Conservation (phyloP, 257 asterid genomes). For the Solanum sitiens region DNA sequence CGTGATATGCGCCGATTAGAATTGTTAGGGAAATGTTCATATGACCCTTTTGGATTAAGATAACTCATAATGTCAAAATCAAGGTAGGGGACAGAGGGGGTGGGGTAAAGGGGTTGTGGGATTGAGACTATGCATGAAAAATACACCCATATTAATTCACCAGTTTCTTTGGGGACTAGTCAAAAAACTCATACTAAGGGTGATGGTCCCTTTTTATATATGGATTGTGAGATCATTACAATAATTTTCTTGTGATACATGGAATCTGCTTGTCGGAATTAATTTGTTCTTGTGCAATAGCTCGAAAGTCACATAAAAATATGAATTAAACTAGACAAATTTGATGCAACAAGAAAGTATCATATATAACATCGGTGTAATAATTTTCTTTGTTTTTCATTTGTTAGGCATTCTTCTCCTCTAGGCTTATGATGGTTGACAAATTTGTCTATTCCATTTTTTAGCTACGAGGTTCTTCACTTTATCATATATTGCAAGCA, state of each 20-base stretch:
- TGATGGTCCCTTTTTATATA: neutral
- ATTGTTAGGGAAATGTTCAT: neutral
- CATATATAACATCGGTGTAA: neutral
- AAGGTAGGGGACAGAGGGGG: neutral
- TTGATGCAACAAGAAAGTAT: neutral
- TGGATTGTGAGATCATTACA: neutral
- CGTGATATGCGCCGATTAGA: neutral
- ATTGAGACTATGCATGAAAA: neutral
- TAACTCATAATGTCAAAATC: neutral
- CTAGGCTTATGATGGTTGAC: neutral
- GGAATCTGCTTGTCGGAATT: neutral
- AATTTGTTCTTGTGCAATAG: neutral
- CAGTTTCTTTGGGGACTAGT: neutral
- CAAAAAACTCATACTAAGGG: neutral
- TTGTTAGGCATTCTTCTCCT: neutral
- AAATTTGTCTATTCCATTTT: neutral
- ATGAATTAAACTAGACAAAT: too few relatives aligned
- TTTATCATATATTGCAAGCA: neutral
- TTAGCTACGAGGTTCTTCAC: neutral
- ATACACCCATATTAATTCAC: neutral
- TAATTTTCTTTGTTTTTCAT: neutral
- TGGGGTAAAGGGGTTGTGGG: neutral
- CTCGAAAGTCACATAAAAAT: neutral
- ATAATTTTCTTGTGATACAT: neutral
- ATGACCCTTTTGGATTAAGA: neutral